Base-by-base conservation (phyloP, 2,329 filamentous ascomycete species). In the Botrytis byssoidea region DNA sequence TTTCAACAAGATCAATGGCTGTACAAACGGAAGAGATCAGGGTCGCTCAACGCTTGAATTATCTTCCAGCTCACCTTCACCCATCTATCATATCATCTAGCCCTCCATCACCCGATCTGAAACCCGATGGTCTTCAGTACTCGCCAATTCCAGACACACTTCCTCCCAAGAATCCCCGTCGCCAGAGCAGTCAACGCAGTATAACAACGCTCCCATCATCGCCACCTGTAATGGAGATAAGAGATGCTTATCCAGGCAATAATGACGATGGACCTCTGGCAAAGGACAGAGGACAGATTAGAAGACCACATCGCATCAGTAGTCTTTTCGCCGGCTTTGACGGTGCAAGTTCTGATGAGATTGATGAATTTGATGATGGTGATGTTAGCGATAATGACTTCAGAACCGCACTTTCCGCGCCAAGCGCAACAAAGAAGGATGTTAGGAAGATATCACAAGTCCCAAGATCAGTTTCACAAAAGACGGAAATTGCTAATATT, bases 21-120 rank as follows among this genome's bases (percentile, higher is more conserved):
- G 64, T 89, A 74, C 96, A 99, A 84, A 99, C 96, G 0, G 95
- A 98, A 78, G 93, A 93, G 74, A 98, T 98, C 74, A 89, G 93
- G 72, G 89, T 97, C 9, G 95, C 97, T 80, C 89, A 90, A 83
- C 89, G 94, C 75, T 84, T 93, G 63, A 89, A 92, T 75, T 91
- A 90, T 77, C 85, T 97, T 40, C 93, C 94, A 22, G 85, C 89
- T 2, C 92, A 96, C 80, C 86, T 97, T 48, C 90, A 94, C 73
- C 94, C 94, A 0, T 95, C 93, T 0, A 86, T 91, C 29, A 92
- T 97, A 75, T 85, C 86, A 0, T 91, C 90, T 0, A 84, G 87
- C 32, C 89, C 90, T 14, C 81, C 84, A 1, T 91, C 89, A 20
- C 89, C 89, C 29, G 84, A 82, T 75, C 68, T 77, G 66, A 76